Base-by-base conservation (phyloP, 2,329 filamentous ascomycete genomes). In the Fusarium tanahbumbuense region DNA sequence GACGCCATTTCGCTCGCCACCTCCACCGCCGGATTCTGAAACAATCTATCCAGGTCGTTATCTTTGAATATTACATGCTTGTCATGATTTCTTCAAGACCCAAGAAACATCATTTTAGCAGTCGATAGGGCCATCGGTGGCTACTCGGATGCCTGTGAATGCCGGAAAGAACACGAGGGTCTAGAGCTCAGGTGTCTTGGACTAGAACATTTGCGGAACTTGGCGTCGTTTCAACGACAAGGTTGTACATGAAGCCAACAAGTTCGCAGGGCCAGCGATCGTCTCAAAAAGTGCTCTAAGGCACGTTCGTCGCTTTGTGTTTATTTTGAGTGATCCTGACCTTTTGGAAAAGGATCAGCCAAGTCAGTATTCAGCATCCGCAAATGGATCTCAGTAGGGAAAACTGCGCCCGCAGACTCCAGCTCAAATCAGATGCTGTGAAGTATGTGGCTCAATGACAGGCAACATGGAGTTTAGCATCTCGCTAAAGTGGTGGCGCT, bases 401-500 rank as follows among this genome's bases (percentile, higher is more conserved):
- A 27, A 37, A 28, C n/a, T 22, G 37, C 27, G 30, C 28, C 18
- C 28, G 20, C 34, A 27, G 28, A 11, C 22, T 45, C 41, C 62
- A 48, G 28, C n/a, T 48, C 44, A 23, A 56, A 40, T 20, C 42
- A 44, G 27, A 27, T 37, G 30, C 47, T 49, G 34, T 13, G 48
- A 42, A 15, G 20, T 46, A 56, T 37, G 48, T 66, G 63, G 63
- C n/a, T 49, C 37, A 22, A 55, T 46, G 49, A 55, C 37, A 27
- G 34, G 28, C 13, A 54, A 30, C 48, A 49, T 59, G 41, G 47
- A 57, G 27, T 65, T 68, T 61, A 61, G 45, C 64, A 57, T 53
- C n/a, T 57, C 60, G 59, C 59, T 68, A 61, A 68, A n/a, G 18
- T 37, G 34, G 52, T 37, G 41, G 41, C 34, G 49, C 37, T 27